These are phyloP conservation scores for Kodamaea alishanica DNA, from an alignment of 1,139 yeast genomes.

Conservation along the genomic window DNA sequence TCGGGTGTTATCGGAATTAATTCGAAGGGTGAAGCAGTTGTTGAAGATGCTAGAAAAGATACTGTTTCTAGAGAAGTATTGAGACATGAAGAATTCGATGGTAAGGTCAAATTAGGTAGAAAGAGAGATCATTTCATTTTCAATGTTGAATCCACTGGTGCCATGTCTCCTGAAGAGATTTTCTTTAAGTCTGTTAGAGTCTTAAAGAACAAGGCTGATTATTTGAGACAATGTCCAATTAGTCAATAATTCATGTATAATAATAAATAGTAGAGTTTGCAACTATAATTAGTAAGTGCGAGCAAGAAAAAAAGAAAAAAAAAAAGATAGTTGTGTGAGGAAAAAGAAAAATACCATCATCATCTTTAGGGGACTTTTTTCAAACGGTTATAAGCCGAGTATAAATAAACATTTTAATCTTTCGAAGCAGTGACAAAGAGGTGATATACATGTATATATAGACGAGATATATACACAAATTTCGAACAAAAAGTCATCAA, in stretches of 20 bases:
- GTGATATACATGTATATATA: background rate
- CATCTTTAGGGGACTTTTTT: background rate
- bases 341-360: too few relatives aligned
- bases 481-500: too few relatives aligned
- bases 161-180: conserved; percentile 94
- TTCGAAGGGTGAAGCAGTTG: conserved; percentile 67
- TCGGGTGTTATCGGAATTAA: conserved; percentile 84
- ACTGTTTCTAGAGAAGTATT: conserved; percentile 95
- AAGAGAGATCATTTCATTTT: conserved; percentile 89
- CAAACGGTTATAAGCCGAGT: conserved; percentile 1
- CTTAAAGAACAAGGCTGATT: conserved; percentile 80
- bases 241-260: conserved; percentile 40
- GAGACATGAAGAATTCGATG: conserved; percentile 86
- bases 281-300: background rate
- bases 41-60: conserved; percentile 85
- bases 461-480: background rate
- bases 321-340: background rate
- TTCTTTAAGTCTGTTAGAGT: conserved; percentile 86
- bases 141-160: conserved; percentile 92
- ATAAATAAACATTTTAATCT: background rate
- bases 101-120: conserved; percentile 87
- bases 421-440: background rate
- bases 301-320: background rate
- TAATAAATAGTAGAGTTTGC: conserved; percentile 3
- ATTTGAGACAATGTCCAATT: conserved; percentile 74